Percentiles rank a stretch among this genome's conserved stretches.
Evolutionary conservation across 148 eudicot species (phyloP).

Genomic region (Camellia japonica): DNA sequence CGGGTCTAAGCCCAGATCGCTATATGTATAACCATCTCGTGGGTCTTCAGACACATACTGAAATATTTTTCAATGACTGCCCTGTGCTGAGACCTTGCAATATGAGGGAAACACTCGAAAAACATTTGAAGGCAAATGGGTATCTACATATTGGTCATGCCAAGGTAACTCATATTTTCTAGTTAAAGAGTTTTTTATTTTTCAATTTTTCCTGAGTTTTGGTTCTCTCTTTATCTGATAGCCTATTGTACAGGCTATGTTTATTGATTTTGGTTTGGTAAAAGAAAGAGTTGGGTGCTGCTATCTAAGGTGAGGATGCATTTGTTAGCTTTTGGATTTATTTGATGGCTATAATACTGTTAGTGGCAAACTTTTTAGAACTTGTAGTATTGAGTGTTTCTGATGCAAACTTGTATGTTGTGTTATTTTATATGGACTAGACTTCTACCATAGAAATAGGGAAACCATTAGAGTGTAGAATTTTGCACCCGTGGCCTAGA

Average conservation of each 20-base stretch:
- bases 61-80: conserved; percentile 11
- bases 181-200: too few relatives aligned
- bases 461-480: too few relatives aligned
- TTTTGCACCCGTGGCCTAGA: too few relatives aligned
- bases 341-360: neutral
- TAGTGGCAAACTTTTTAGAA: neutral
- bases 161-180: too few relatives aligned
- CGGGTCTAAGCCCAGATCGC: too few relatives aligned
- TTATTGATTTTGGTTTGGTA: conserved; percentile 92
- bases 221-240: conserved; percentile 11
- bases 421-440: too few relatives aligned
- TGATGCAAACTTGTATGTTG: too few relatives aligned
- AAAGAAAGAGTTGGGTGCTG: conserved; percentile 89
- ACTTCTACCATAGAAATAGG: too few relatives aligned
- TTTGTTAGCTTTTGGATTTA: neutral
- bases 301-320: conserved; percentile 63
- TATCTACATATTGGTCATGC: too few relatives aligned
- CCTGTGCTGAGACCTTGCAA: conserved; percentile 81
- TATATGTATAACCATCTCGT: neutral
- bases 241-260: conserved; percentile 66
- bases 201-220: neutral
- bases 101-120: conserved; percentile 61
- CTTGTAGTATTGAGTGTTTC: neutral
- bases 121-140: conserved; percentile 70
- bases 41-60: conserved; percentile 79